Base-by-base conservation (phyloP, 169 alveolate species). In the Plasmodium adleri region DNA sequence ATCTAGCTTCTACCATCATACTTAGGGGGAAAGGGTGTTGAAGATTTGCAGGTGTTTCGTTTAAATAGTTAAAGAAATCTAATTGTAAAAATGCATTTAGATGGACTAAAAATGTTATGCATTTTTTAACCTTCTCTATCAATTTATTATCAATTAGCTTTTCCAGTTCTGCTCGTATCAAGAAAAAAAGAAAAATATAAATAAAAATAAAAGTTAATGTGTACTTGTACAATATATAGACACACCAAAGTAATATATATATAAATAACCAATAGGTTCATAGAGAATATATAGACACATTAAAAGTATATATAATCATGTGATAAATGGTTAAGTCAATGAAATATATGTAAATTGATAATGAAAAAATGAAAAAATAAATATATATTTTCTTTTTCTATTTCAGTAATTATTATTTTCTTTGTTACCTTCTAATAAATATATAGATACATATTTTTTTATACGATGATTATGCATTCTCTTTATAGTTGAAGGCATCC, bases 401-500 rank as follows among this genome's bases (percentile, higher is more conserved):
- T 71, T 52, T 39, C 10, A 39, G 10, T 12, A 8, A 32, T 24
- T 59, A 45, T 28, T 63, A 26, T 28, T 8, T n/a, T 59, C n/a
- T 47, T 1, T n/a, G 9, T 78, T 78, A 78, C 89, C 76, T n/a
- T 64, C 47, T 24, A 78, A 47, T 28, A 78, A 60, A 45, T 64
- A 15, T 20, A 26, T 49, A 17, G 89, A 28, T 49, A 64, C 68
- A 39, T 66, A 28, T 45, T 78, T 59, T 59, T 71, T 64, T 22
- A 59, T 6, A 58, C 62, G 45, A 13, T 64, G 13, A 9, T 66
- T 64, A 2, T 52, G 32, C 56, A 28, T 64, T 17, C 67, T 78
- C 15, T 78, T 78, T 39, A 78, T 26, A 59, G 66, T 52, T 26
- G 89, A 78, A 7, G 89, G 89, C 9, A 26, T 64, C 89, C 89